Base-by-base conservation (phyloP, 2,329 filamentous ascomycete genomes). In the Phialophora tarda region DNA sequence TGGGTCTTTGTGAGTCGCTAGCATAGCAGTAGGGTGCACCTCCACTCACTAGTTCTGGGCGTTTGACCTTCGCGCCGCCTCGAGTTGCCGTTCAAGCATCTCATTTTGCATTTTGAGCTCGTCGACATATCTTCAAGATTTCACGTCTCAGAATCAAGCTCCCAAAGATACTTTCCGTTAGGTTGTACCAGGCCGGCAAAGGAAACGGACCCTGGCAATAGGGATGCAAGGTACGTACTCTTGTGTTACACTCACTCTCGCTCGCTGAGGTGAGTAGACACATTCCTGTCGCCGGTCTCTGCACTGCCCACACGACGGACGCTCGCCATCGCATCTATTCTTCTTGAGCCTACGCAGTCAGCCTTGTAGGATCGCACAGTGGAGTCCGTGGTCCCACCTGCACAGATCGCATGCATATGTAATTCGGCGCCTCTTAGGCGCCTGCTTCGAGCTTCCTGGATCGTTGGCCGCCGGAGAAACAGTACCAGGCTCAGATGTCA, bases 241-340 rank as follows among this genome's bases (percentile, higher is more conserved):
- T 30, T 48, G 56, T 12, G 56, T 59, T 17, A 59, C 38, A 23
- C 24, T 59, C 56, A 59, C 38, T 47, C 38, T 38, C 38, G 56
- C 24, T 24, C 38, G 30, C 38, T 59, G 38, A 26, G 56, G 56
- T 12, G 56, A 59, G 38, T 59, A 59, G 28, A 59, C 56, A 30
- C 56, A 59, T 30, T 59, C 56, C n/a, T 59, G 56, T 44, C 56
- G 56, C 28, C 56, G 56, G 7, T 48, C 23, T 21, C 56, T 32
- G 44, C 56, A 59, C 44, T 59, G 56, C 12, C 28, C 17, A 44
- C 56, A 59, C 11, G 56, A 59, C 56, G 56, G 56, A 5, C 56
- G 56, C 23, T 59, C 56, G 56, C 56, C 56, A 47, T 59, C 56
- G 8, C 56, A 59, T 59, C 56, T 48, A 48, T 59, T 59, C 56